Conservation (phyloP, 164 flowering plant genomes). For the Berberis vulgaris region DNA sequence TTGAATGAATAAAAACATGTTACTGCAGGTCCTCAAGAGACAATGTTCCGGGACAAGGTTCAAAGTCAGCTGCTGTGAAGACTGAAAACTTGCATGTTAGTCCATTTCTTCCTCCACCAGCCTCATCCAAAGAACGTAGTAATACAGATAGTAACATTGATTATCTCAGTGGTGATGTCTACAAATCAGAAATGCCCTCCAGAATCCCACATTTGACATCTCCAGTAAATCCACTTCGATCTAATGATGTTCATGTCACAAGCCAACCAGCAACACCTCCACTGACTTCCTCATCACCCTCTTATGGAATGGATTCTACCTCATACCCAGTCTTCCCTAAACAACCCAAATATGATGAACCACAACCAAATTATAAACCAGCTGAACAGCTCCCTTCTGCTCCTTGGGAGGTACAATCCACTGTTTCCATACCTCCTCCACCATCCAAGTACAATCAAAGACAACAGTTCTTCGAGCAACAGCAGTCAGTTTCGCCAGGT, state of each 20-base stretch:
- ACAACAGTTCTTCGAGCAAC: slow-evolving; percentile 67
- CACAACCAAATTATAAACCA: slow-evolving; percentile 28
- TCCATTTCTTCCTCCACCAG: slow-evolving; percentile 85
- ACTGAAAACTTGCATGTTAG: slow-evolving; percentile 26
- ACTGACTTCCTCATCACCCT: slow-evolving; percentile 15
- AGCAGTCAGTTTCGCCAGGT: slow-evolving; percentile 20
- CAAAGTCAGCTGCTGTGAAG: slow-evolving; percentile 25
- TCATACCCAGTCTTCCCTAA: slow-evolving; percentile 25
- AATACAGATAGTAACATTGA: slow-evolving; percentile 39
- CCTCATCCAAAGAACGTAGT: slow-evolving; percentile 39
- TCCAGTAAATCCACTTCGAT: slow-evolving; percentile 16
- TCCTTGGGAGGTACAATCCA: slow-evolving; percentile 41
- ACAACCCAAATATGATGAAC: slow-evolving; percentile 40
- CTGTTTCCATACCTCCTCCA: slow-evolving; percentile 60
- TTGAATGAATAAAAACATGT: background rate
- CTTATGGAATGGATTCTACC: slow-evolving; percentile 14
- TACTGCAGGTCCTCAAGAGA: slow-evolving; percentile 59
- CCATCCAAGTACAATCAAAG: slow-evolving; percentile 72
- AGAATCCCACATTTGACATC: slow-evolving; percentile 24
- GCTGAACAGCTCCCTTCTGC: slow-evolving; percentile 43
- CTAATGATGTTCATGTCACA: slow-evolving; percentile 15
- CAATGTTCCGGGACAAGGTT: slow-evolving; percentile 30
- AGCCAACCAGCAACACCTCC: slow-evolving; percentile 15
- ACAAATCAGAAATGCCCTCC: slow-evolving; percentile 32
- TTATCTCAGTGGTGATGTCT: slow-evolving; percentile 81